These are phyloP conservation scores for Closterium sp. DNA, from an alignment of 139 green algal genomes.

Conservation along the genomic window DNA sequence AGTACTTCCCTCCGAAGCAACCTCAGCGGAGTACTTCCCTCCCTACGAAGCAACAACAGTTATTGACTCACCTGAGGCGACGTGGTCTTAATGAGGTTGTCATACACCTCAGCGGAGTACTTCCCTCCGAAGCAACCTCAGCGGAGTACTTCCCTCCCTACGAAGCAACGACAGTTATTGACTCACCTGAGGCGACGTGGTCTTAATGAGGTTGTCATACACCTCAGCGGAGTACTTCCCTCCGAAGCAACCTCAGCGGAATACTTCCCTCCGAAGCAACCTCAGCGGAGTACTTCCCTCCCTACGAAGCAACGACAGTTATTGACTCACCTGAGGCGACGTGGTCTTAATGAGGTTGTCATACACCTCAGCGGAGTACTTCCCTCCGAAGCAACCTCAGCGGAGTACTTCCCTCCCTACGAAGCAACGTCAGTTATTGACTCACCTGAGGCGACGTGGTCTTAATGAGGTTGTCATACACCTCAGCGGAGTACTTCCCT, in stretches of 20 bases:
- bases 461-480: constrained; percentile 37
- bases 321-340: not conserved
- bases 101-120: constrained; percentile 18
- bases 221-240: constrained; percentile 59
- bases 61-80: not conserved
- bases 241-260: too few relatives aligned
- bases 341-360: constrained; percentile 10
- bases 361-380: constrained; percentile 5
- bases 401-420: constrained; percentile 63
- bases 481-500: constrained; percentile 58
- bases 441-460: constrained; percentile 23
- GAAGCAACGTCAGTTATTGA: too few relatives aligned
- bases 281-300: too few relatives aligned
- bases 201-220: constrained; percentile 39
- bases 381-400: too few relatives aligned
- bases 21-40: too few relatives aligned
- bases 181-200: constrained; percentile 21
- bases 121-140: constrained; percentile 64
- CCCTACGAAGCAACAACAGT: too few relatives aligned
- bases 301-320: too few relatives aligned
- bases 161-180: too few relatives aligned
- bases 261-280: too few relatives aligned
- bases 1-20: too few relatives aligned
- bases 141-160: constrained; percentile 60
- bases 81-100: constrained; percentile 9